Percentiles rank a stretch among this genome's conserved stretches.
phyloP scores from a whole-genome alignment of 2,329 filamentous ascomycete genomes.

The Ilyonectria destructans region DNA sequence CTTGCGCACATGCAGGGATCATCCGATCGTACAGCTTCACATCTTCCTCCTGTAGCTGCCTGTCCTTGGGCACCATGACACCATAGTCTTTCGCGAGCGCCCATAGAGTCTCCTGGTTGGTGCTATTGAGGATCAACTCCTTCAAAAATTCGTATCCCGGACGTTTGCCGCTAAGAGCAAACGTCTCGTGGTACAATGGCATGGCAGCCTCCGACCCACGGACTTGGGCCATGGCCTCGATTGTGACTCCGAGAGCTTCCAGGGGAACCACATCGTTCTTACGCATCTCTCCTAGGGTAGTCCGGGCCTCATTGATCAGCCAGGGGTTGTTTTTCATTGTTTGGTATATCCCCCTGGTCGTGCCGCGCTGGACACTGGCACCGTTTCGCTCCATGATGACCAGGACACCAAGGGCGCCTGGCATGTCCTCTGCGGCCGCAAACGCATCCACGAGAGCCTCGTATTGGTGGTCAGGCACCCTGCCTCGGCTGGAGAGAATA shows the following conservation, averaged over 20 bases:
- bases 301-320: slow-evolving; percentile 68
- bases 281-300: slow-evolving; percentile 70
- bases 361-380: slow-evolving; percentile 70
- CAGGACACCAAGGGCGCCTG: slow-evolving; percentile 78
- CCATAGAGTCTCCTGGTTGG: slow-evolving; percentile 43
- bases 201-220: slow-evolving; percentile 53
- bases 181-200: slow-evolving; percentile 52
- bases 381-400: slow-evolving; percentile 77
- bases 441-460: slow-evolving; percentile 85
- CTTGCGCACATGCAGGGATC: slow-evolving; percentile 50
- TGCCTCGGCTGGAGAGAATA: slow-evolving; percentile 55
- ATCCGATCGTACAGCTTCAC: slow-evolving; percentile 46
- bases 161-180: slow-evolving; percentile 49
- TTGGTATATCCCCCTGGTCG: slow-evolving; percentile 75
- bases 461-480: slow-evolving; percentile 80
- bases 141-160: slow-evolving; percentile 49
- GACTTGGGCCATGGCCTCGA: slow-evolving; percentile 54
- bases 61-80: slow-evolving; percentile 36
- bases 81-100: slow-evolving; percentile 53
- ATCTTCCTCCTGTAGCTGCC: slow-evolving; percentile 31
- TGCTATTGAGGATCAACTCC: slow-evolving; percentile 52
- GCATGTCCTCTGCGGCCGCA: slow-evolving; percentile 71
- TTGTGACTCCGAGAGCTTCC: slow-evolving; percentile 52
- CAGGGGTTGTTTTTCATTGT: slow-evolving; percentile 66
- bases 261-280: slow-evolving; percentile 57